Evolutionary conservation across 345 rosid species (phyloP), one percentile per base, ranked within the genome.

Genomic region (Stellera chamaejasme): DNA sequence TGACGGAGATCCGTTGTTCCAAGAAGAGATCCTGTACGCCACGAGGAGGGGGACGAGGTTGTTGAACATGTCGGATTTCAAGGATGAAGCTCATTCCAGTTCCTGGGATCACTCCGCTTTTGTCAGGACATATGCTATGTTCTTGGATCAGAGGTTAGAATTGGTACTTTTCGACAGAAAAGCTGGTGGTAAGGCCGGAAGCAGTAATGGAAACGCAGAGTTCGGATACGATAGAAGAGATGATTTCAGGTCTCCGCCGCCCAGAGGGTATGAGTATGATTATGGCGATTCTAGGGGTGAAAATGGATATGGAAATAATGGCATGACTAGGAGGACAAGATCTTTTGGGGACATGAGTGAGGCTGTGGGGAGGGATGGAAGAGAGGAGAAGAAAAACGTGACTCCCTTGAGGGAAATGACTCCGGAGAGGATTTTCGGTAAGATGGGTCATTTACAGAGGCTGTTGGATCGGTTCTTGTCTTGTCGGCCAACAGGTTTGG

Each of bases 61-160:
- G n/a, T 79, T 92, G 43, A 88, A 88, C 60, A 74, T 92, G 95
- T 76, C 85, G 11, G 90, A 70, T 77, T 88, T 92, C 56, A 78
- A 87, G 1, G 96, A 84, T 46, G 83, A 83, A 61, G 84, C 95
- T 16, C 87, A 75, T 56, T 86, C 97, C 6, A 77, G 87, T 72
- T 82, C 95, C 0, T 86, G 98, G 97, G 98, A 88, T 54, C 79
- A 84, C 55, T 79, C 95, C 0, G 88, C 84, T 13, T 88, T 92
- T 52, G 90, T 92, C 13, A 76, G 91, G 49, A 65, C 77, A 0
- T 92, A 79, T 46, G 88, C 95, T 3, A 48, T 79, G 75, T 92
- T 80, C 65, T 78, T 92, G 55, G 98, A 86, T 55, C 88, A 84
- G 66, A 80, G 82, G 57, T 88, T 92, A 11, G 97, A 89, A 60